A percentile compares a stretch with the other conserved stretches of the same genome.
Evolutionary conservation across 768 basidiomycete species (phyloP).

Genomic region (Flagelloscypha sp.): DNA sequence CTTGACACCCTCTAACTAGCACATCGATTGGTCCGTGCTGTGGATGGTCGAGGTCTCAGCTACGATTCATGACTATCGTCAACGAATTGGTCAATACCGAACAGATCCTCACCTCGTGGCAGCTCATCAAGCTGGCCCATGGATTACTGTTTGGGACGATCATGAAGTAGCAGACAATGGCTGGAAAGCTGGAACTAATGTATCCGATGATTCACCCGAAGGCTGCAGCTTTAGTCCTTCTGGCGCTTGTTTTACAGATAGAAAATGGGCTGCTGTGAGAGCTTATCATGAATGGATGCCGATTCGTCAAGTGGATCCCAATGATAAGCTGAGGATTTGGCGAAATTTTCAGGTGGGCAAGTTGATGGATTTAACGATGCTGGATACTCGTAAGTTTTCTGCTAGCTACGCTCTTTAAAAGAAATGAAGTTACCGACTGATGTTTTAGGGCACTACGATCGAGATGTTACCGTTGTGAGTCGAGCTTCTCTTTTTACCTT

Average conservation of each 20-base stretch:
- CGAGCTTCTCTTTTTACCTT: too few relatives aligned
- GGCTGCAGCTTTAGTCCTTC: slow-evolving; percentile 46
- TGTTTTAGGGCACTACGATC: slow-evolving; percentile 46
- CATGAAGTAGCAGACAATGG: slow-evolving; percentile 43
- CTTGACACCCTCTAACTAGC: slow-evolving; percentile 17
- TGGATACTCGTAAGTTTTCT: slow-evolving; percentile 44
- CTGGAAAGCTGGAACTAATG: slow-evolving; percentile 50
- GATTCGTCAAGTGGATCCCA: slow-evolving; percentile 46
- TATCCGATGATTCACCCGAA: slow-evolving; percentile 42
- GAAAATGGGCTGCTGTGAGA: slow-evolving; percentile 49
- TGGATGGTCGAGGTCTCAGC: slow-evolving; percentile 47
- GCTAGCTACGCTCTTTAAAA: not conserved
- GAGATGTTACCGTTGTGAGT: slow-evolving; percentile 48
- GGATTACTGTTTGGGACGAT: slow-evolving; percentile 47
- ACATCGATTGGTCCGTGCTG: slow-evolving; percentile 40
- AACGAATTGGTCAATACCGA: slow-evolving; percentile 42
- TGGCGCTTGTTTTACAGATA: slow-evolving; percentile 49
- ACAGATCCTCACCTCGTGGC: slow-evolving; percentile 39
- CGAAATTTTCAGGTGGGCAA: slow-evolving; percentile 57
- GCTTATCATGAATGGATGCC: slow-evolving; percentile 61
- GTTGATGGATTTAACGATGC: slow-evolving; percentile 52
- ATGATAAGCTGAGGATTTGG: slow-evolving; percentile 53
- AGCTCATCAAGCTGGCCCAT: slow-evolving; percentile 43
- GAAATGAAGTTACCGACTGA: not conserved
- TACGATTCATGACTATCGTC: slow-evolving; percentile 48